Evolutionary conservation across 768 basidiomycete genomes (phyloP), one percentile per base, ranked within the genome.

Genomic region (Lyophyllum shimeji): DNA sequence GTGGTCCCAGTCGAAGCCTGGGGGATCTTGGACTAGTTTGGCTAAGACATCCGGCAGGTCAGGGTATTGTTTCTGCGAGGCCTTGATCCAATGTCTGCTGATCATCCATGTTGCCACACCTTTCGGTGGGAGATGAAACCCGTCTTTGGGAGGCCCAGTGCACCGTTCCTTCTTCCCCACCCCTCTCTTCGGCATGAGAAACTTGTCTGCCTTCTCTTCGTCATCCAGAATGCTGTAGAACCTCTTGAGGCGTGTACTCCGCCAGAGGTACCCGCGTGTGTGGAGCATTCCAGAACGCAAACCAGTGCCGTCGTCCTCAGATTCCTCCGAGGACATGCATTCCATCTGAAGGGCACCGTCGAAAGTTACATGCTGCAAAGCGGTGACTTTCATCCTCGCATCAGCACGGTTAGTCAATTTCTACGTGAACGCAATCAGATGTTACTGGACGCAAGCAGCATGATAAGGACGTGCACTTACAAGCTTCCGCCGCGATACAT

Each of bases 291-390:
- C 73, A 57, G 65, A 65, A 40, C 65, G 71, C 3, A 63, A 58
- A 42, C 49, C 61, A 56, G 68, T 67, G 27, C 68, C 70, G 33
- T 86, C 87, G 47, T 69, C 71, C 58, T 83, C 83, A 13, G 89
- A 90, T 66, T 91, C 89, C 60, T 91, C 89, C 27, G 85, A 86
- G 24, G 89, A 91, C 85, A 90, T 89, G 69, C 88, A 90, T 46
- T 90, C 89, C 18, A 82, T 58, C 57, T 86, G 84, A 54, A 91
- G 68, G 13, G 89, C 88, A 13, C 82, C 82, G 63, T 90, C 86
- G 63, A 90, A 90, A 13, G 73, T 77, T 23, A 82, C 74, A 67
- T 89, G 84, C 52, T 83, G 78, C 56, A 89, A 86, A 0, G 64
- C 71, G 23, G 69, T 70, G 23, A 83, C 67, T 52, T 77, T 82